Evolutionary conservation across 2,329 filamentous ascomycete species (phyloP).

Genomic region (Aspergillus novofumigatus): DNA sequence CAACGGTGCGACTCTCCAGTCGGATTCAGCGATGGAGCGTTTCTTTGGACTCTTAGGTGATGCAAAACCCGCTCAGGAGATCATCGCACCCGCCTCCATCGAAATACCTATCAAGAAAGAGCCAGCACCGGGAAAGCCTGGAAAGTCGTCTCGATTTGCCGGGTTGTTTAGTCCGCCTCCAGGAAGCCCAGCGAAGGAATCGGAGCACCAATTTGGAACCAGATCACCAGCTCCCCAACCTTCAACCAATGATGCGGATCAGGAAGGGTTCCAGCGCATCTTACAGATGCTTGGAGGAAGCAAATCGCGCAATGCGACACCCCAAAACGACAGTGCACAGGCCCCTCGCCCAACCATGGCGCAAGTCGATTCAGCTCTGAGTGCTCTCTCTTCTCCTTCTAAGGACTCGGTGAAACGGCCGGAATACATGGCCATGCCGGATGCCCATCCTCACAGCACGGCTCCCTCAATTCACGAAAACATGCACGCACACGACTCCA

Average conservation of each 20-base stretch:
- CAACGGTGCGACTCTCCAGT: constrained; percentile 57
- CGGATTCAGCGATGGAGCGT: constrained; percentile 68
- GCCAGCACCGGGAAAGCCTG: constrained; percentile 47
- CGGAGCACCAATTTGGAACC: constrained; percentile 22
- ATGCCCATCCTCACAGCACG: constrained; percentile 19
- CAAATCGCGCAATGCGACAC: constrained; percentile 43
- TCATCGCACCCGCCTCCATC: constrained; percentile 34
- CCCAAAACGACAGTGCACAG: constrained; percentile 37
- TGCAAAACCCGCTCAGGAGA: constrained; percentile 43
- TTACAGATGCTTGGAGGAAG: constrained; percentile 71
- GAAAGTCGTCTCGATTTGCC: constrained; percentile 79
- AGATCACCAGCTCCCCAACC: constrained; percentile 25
- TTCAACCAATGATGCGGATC: constrained; percentile 59
- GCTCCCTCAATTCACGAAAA: constrained; percentile 25
- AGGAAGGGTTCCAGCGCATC: constrained; percentile 79
- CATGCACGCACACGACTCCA: constrained; percentile 23
- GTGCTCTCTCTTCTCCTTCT: constrained; percentile 28
- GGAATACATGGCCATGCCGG: constrained; percentile 29
- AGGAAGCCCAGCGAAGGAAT: constrained; percentile 49
- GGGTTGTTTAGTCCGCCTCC: constrained; percentile 65
- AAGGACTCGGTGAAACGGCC: constrained; percentile 27
- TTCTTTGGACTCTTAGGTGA: constrained; percentile 65
- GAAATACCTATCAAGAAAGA: constrained; percentile 41
- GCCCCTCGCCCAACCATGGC: constrained; percentile 27
- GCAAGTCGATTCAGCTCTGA: constrained; percentile 27